Base-by-base conservation (phyloP, 108 stramenopile species). In the Mediolabrus comicus region DNA sequence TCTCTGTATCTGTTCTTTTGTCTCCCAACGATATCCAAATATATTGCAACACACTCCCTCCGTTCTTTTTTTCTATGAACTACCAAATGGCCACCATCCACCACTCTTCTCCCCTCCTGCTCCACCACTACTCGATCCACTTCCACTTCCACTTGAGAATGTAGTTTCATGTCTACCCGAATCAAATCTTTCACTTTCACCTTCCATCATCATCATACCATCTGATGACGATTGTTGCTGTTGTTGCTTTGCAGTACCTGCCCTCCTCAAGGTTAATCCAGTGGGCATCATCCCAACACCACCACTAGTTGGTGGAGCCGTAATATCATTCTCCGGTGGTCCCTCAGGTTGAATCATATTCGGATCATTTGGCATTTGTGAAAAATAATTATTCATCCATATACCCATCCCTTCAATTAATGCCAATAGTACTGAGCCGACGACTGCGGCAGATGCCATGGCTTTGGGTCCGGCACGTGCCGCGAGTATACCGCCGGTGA, bases 391-490 rank as follows among this genome's bases (percentile, higher is more conserved):
- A 57, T 77, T 77, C 75, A 77, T 77, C 75, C 75, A 77, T 60
- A 99, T 94, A 34, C 93, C 94, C 89, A 97, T 84, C 30, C 98
- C 98, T 81, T 99, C 98, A 67, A 99, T 99, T 55, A 97, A 65
- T 7, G 98, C 98, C 53, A 99, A 77, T 34, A 99, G 66, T 8
- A 97, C 91, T 38, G 97, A 98, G 9, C 98, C 98, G 1, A 97
- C 91, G 31, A 88, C 77, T 4, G 98, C 98, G 4, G 92, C 95
- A 67, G 85, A 83, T 8, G 91, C 98, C 83, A 96, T 96, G 8
- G 98, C 97, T 52, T 87, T 91, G 6, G 97, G 95, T 32, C 98
- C 98, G n/a, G 98, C 98, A 16, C 98, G 82, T 10, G 92, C 90
- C 11, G 98, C 98, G 59, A 98, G 80, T 33, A 97, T 75, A 16